A percentile compares a stretch with the other conserved stretches of the same genome.
These are phyloP conservation scores for Penicillium manginii DNA, from an alignment of 495 filamentous ascomycete species.

Conservation along the genomic window DNA sequence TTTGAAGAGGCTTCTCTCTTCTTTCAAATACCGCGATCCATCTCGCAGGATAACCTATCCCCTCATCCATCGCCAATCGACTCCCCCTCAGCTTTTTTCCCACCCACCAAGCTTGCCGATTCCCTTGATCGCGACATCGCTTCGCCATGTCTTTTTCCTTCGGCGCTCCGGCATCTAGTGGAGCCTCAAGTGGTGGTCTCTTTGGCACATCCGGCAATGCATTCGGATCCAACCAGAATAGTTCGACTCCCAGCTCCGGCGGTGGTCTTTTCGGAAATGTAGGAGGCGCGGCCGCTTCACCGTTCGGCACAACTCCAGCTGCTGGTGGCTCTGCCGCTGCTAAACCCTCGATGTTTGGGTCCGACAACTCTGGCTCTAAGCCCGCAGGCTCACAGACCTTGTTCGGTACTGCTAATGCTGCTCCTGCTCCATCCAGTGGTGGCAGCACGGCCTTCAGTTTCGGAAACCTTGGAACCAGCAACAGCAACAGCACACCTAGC, in stretches of 20 bases:
- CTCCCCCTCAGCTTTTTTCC: conserved; percentile 25
- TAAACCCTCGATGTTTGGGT: conserved; percentile 42
- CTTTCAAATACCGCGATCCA: conserved; percentile 13
- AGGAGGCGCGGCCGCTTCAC: conserved; percentile 38
- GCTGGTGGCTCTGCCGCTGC: conserved; percentile 25
- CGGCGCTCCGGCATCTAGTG: conserved; percentile 37
- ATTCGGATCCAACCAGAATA: conserved; percentile 39
- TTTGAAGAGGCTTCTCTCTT: conserved; percentile 10
- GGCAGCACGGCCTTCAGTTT: conserved; percentile 46
- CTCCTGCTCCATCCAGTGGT: conserved; percentile 21
- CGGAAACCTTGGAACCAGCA: conserved; percentile 34
- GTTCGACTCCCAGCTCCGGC: conserved; percentile 32
- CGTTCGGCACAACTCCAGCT: conserved; percentile 37
- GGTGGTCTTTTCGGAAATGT: conserved; percentile 50
- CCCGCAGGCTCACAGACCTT: background rate
- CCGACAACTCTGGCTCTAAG: conserved; percentile 21
- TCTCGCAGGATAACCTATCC: conserved; percentile 20
- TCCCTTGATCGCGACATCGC: conserved; percentile 23
- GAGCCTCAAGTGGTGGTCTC: conserved; percentile 35
- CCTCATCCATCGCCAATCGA: conserved; percentile 22
- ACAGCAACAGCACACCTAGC: conserved; percentile 12
- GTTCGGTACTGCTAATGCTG: conserved; percentile 1
- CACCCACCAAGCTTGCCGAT: conserved; percentile 18
- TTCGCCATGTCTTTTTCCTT: conserved; percentile 45
- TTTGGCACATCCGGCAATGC: conserved; percentile 45